Base-by-base conservation (phyloP, 768 basidiomycete genomes). In the Lentinula edodes region DNA sequence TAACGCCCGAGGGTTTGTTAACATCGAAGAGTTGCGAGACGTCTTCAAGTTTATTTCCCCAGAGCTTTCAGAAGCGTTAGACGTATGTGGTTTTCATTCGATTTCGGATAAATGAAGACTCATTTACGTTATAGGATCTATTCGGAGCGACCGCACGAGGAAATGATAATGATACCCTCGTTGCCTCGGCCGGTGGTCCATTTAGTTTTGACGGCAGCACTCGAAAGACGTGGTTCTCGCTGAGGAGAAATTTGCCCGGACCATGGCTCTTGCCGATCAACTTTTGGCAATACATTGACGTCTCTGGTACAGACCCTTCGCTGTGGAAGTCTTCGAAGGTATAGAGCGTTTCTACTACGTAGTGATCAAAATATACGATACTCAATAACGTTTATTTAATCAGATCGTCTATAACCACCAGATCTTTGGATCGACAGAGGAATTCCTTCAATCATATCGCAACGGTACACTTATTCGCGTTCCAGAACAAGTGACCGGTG, bases 331-430 rank as follows among this genome's bases (percentile, higher is more conserved):
- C 80, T 20, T 70, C 84, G 48, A 83, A 83, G 73, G 83, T 80
- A 55, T 6, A 18, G n/a, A 12, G n/a, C 0, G 66, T 48, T 41
- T 54, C 12, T 35, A 56, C 12, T 35, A 56, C 0, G 20, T 48
- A 39, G 28, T 35, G 32, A 10, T 16, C 18, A 43, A n/a, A 50
- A 18, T 9, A 15, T 54, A 35, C 32, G 59, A 58, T n/a, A 20
- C 63, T 42, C 36, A 32, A 35, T 34, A 28, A 10, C 18, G 13
- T 16, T 6, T 16, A 39, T 42, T 9, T 42, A 16, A 18, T 9
- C 61, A 83, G 79, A 69, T 85, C 62, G 80, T 86, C 32, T 87
- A 88, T 67, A 85, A 87, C 61, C 76, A 81, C 60, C 84, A 86
- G 67, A 66, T 83, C 32, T 89, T 86, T 69, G 53, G 74, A 13